These are phyloP conservation scores for Exophiala aquamarina DNA, from an alignment of 2,329 filamentous ascomycete species.

Conservation along the genomic window DNA sequence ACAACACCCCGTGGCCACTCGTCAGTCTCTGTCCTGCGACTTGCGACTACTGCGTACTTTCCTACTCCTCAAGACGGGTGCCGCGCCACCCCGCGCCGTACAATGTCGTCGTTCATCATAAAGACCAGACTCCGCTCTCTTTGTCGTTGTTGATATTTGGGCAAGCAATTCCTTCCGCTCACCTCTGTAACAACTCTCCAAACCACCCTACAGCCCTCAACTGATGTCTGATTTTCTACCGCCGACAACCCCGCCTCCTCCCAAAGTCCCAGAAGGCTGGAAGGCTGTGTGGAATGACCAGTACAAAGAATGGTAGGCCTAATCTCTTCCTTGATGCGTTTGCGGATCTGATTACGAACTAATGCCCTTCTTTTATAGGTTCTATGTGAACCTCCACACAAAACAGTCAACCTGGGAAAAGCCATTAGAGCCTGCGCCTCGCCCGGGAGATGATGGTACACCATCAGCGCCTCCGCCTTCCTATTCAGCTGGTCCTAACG, in stretches of 20 bases:
- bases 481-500: constrained; percentile 56
- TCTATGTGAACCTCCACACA: constrained; percentile 86
- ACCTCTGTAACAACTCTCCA: too few relatives aligned
- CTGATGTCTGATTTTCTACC: constrained; percentile 36
- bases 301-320: constrained; percentile 75
- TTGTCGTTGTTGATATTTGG: too few relatives aligned
- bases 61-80: too few relatives aligned
- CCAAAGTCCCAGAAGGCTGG: constrained; percentile 74
- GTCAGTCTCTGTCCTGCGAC: too few relatives aligned
- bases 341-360: not conserved
- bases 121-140: too few relatives aligned
- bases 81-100: too few relatives aligned
- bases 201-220: not conserved
- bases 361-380: constrained; percentile 55
- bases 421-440: constrained; percentile 67
- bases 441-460: constrained; percentile 44
- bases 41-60: too few relatives aligned
- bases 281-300: constrained; percentile 68
- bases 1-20: too few relatives aligned
- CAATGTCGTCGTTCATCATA: too few relatives aligned
- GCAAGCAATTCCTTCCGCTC: too few relatives aligned
- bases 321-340: not conserved
- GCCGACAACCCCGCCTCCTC: constrained; percentile 55
- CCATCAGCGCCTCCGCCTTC: constrained; percentile 66
- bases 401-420: constrained; percentile 90